Evolutionary conservation across 106 monocot genomes (phyloP).

Genomic region (Posidonia australis): DNA sequence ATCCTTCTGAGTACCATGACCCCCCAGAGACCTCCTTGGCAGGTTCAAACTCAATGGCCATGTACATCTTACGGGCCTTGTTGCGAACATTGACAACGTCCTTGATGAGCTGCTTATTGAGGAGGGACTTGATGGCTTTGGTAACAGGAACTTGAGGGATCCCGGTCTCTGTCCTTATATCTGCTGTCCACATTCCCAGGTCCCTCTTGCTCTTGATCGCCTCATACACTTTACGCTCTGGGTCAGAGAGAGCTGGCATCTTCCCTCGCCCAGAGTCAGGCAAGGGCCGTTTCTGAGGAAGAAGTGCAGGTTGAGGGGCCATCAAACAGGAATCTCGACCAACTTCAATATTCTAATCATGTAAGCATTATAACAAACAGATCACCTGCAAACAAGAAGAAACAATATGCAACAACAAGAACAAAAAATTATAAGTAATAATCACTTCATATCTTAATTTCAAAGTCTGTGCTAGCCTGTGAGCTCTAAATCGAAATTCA

Average conservation of each 20-base stretch:
- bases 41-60: constrained; percentile 52
- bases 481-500: too few relatives aligned
- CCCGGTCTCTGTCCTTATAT: constrained; percentile 27
- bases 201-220: constrained; percentile 34
- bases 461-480: too few relatives aligned
- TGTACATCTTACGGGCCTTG: constrained; percentile 37
- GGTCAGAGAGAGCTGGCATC: background rate
- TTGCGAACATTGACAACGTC: constrained; percentile 38
- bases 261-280: background rate
- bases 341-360: too few relatives aligned
- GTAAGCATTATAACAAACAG: too few relatives aligned
- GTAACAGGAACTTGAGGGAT: constrained; percentile 9
- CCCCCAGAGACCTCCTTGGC: constrained; percentile 53
- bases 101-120: constrained; percentile 36
- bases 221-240: constrained; percentile 27
- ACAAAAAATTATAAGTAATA: too few relatives aligned
- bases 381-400: too few relatives aligned
- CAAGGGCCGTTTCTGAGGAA: background rate
- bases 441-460: too few relatives aligned
- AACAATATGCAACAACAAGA: too few relatives aligned
- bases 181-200: constrained; percentile 44
- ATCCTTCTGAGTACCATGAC: constrained; percentile 50
- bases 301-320: background rate
- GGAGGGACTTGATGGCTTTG: constrained; percentile 43
- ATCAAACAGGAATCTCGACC: too few relatives aligned